phyloP scores from a whole-genome alignment of 352 stramenopile species.

The Discostella stelligera region DNA sequence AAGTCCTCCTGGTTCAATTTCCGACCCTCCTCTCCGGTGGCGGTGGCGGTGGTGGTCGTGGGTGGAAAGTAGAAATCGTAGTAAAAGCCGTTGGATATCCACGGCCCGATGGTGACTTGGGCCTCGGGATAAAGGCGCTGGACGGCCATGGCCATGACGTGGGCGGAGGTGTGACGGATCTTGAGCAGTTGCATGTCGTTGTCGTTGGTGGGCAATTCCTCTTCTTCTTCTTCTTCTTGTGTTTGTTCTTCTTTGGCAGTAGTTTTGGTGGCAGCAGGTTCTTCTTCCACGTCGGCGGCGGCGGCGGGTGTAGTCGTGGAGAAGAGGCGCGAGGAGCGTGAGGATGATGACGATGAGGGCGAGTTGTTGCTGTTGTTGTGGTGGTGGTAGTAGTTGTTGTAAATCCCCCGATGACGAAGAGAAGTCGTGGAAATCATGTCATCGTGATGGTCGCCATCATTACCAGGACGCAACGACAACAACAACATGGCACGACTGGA shows the following conservation, averaged over 20 bases:
- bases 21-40: constrained; percentile 57
- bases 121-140: constrained; percentile 83
- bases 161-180: constrained; percentile 84
- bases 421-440: too few relatives aligned
- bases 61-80: constrained; percentile 87
- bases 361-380: neutral
- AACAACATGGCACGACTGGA: neutral
- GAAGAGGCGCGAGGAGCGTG: neutral
- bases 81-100: constrained; percentile 88
- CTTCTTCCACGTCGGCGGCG: neutral
- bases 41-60: constrained; percentile 55
- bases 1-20: constrained; percentile 83
- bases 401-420: neutral
- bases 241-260: neutral
- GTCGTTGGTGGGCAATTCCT: constrained; percentile 85
- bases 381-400: neutral
- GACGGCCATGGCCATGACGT: constrained; percentile 89
- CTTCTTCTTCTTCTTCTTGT: constrained; percentile 13
- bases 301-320: neutral
- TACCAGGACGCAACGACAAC: too few relatives aligned
- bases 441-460: too few relatives aligned
- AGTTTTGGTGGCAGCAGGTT: neutral
- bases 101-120: constrained; percentile 88
- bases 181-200: constrained; percentile 80
- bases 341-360: neutral